Base-by-base conservation (phyloP, 2,329 filamentous ascomycete species). In the Cercospora zeae-maydis region DNA sequence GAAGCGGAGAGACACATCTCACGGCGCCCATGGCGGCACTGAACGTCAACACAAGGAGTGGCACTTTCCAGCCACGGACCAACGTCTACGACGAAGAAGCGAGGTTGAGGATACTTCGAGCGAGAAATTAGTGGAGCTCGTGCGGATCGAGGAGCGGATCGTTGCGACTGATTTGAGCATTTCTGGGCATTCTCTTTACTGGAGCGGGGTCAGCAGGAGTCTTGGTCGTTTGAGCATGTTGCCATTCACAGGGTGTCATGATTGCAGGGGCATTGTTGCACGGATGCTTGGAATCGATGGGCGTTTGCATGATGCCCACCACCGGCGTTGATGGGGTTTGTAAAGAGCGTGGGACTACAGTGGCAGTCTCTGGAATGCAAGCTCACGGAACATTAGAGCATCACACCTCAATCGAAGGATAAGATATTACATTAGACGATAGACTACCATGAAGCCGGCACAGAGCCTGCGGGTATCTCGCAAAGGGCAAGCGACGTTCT, bases 101-200 rank as follows among this genome's bases (percentile, higher is more conserved):
- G 19, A 58, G 69, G 36, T 54, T 66, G 16, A 55, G 65, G 47
- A 72, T 68, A 63, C 66, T 71, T 19, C 62, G 68, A 31, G 69
- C 69, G 37, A 62, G 69, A 47, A 67, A 59, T 59, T 71, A 71
- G 69, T 51, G 53, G 21, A 31, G 16, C 47, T 45, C n/a, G 33
- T n/a, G 30, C 21, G 30, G 24, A 21, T 31, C 16, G 27, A 47
- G 30, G 30, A 39, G 19, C 11, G 34, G 34, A 7, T 31, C 31
- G 33, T 39, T 24, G 31, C 24, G 10, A 19, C 8, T n/a, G 16
- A 56, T 37, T n/a, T 19, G 31, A 24, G 31, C 31, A 19, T 37
- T 56, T 30, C 31, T 19, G 24, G 13, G 53, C 27, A 14, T 54
- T 16, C 5, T 33, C 8, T 19, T 54, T 34, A 34, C 4, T 54